Evolutionary conservation across 257 asterid genomes (phyloP), one percentile per base, ranked within the genome.

Genomic region (Solanum virginianum): DNA sequence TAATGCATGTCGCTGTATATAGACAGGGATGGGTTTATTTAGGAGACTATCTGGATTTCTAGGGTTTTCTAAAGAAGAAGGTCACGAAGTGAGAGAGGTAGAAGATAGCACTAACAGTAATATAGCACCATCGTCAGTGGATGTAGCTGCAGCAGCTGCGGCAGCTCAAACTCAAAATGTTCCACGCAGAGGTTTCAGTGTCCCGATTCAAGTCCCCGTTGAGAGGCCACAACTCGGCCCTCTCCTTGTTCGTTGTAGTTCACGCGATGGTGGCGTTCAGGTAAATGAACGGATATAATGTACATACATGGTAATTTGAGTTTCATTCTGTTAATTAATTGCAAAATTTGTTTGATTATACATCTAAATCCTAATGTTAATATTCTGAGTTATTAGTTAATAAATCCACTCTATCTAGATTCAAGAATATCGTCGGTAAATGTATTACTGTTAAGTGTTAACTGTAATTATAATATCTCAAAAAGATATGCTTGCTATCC

Each of bases 211-310:
- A 82, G 91, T 95, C 53, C 86, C 93, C 45, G 95, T 91, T 53
- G 98, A 95, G 49, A 91, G 91, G 80, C 68, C 92, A 47, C 90
- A 92, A 10, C 86, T 85, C 6, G 90, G 94, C 16, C 96, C 97
- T 1, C 87, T 94, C 29, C 92, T 95, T 57, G 91, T 90, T 22
- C 94, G 87, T 82, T 95, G 98, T 85, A 90, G 88, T 57, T 87
- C 92, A 59, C 93, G 92, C 26, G 91, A 91, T 71, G 98, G 98
- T 77, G 98, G 98, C 68, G 56, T 95, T 90, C 98, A 94, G 98
- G 98, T 95, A n/a, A 16, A 49, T 51, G 5, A 51, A 16, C 26
- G 26, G 24, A 26, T 15, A 49, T 77, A 14, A 8, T 77, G 3
- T 49, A n/a, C 14, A 47, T 49, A 22, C 32, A 22, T 47, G 32